Evolutionary conservation across 306 rosid species (phyloP).

Genomic region (Sphenostylis stenocarpa): DNA sequence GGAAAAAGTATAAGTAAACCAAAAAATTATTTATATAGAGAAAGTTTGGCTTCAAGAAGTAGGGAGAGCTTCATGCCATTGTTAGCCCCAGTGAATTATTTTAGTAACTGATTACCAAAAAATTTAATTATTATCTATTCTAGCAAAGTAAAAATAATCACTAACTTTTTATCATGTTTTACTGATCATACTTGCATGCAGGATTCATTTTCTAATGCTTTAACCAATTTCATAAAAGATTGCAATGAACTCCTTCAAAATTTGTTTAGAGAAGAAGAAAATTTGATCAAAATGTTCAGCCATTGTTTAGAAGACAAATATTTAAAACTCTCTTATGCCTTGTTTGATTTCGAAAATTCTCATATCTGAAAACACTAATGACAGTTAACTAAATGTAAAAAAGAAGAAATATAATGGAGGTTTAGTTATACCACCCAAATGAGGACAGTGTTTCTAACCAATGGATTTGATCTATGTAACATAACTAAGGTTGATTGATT

Average conservation of each 20-base stretch:
- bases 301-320: background rate
- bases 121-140: background rate
- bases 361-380: background rate
- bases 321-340: background rate
- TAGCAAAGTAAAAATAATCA: background rate
- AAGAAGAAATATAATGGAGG: background rate
- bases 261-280: background rate
- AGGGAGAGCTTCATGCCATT: background rate
- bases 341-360: background rate
- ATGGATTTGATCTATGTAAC: slow-evolving; percentile 49
- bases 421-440: slow-evolving; percentile 64
- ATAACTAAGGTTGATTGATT: slow-evolving; percentile 68
- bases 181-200: background rate
- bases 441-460: slow-evolving; percentile 43
- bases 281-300: background rate
- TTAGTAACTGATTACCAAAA: background rate
- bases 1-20: background rate
- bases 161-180: background rate
- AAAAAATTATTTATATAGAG: too few relatives aligned
- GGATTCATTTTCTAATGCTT: too few relatives aligned
- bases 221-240: too few relatives aligned
- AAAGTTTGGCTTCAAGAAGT: background rate
- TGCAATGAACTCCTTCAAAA: background rate
- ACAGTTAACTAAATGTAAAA: background rate
- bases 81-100: background rate